phyloP scores from a whole-genome alignment of 441 rosid genomes.

The Pelargonium myrrhifolium region DNA sequence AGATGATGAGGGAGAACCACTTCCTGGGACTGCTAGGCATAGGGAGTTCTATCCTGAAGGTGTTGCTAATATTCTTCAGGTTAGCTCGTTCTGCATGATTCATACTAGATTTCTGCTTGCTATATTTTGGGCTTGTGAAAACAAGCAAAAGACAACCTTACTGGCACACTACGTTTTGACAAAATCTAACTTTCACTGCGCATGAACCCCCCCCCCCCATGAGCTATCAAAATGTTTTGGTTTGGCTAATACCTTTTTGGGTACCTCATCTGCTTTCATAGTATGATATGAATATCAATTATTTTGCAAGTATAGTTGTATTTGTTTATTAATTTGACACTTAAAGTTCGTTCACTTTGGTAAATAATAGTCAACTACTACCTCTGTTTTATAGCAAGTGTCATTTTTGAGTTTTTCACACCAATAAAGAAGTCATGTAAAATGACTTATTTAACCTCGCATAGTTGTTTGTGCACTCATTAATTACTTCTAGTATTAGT shows the following conservation, averaged over 20 bases:
- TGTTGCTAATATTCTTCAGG: constrained; percentile 86
- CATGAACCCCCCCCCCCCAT: too few relatives aligned
- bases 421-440: too few relatives aligned
- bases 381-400: too few relatives aligned
- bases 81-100: constrained; percentile 25
- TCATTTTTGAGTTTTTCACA: too few relatives aligned
- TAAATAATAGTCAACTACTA: neutral
- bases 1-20: constrained; percentile 88
- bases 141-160: neutral
- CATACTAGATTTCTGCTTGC: constrained; percentile 6
- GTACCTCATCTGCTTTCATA: neutral
- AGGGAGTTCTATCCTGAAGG: constrained; percentile 99
- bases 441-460: too few relatives aligned
- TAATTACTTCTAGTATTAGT: too few relatives aligned
- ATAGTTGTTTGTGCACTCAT: too few relatives aligned
- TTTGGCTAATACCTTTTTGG: neutral
- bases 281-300: neutral
- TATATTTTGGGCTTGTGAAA: constrained; percentile 1
- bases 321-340: too few relatives aligned
- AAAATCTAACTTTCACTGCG: neutral
- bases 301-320: neutral
- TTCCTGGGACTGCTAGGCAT: constrained; percentile 98
- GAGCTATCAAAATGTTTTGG: neutral
- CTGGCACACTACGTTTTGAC: neutral
- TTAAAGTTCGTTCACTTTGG: too few relatives aligned